A percentile compares a stretch with the other conserved stretches of the same genome.
Conservation (phyloP, 164 flowering plant genomes). For the Berberis thunbergii region DNA sequence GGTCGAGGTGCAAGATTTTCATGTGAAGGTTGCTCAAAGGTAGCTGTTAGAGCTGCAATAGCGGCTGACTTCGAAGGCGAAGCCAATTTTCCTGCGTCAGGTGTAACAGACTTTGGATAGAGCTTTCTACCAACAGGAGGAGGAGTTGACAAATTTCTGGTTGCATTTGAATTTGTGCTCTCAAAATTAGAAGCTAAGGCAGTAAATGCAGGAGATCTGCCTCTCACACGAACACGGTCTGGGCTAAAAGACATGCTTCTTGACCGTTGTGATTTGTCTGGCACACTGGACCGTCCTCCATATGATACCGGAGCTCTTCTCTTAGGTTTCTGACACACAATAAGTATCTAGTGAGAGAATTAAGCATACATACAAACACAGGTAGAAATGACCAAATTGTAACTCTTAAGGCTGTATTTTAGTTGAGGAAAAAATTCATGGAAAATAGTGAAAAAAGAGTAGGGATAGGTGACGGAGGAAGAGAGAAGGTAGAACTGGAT, state of each 20-base stretch:
- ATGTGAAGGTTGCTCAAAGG: slow-evolving; percentile 51
- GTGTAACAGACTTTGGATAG: slow-evolving; percentile 76
- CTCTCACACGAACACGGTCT: slow-evolving; percentile 96
- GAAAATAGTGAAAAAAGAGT: no score
- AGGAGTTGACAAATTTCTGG: slow-evolving; percentile 94
- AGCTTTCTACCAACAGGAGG: slow-evolving; percentile 84
- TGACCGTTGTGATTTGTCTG: slow-evolving; percentile 91
- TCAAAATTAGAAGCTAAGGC: slow-evolving; percentile 93
- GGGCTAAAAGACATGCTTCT: slow-evolving; percentile 98
- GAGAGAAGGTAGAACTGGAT: no score
- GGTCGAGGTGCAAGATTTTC: slow-evolving; percentile 43
- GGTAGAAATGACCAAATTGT: background rate
- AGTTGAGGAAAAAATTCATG: background rate
- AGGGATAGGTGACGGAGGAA: no score
- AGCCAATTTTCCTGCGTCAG: slow-evolving; percentile 50
- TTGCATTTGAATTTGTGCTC: slow-evolving; percentile 31
- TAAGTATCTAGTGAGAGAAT: slow-evolving; percentile 6
- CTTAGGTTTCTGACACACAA: slow-evolving; percentile 74
- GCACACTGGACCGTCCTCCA: slow-evolving; percentile 84
- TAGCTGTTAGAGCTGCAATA: slow-evolving; percentile 58
- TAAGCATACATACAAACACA: background rate
- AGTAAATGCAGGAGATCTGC: slow-evolving; percentile 95
- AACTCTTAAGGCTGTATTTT: background rate
- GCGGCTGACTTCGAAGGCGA: slow-evolving; percentile 54
- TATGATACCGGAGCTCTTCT: slow-evolving; percentile 70